Percentiles rank a stretch among this genome's conserved stretches.
These are phyloP conservation scores for Cordyceps cicadae DNA, from an alignment of 2,329 filamentous ascomycete species.

Conservation along the genomic window DNA sequence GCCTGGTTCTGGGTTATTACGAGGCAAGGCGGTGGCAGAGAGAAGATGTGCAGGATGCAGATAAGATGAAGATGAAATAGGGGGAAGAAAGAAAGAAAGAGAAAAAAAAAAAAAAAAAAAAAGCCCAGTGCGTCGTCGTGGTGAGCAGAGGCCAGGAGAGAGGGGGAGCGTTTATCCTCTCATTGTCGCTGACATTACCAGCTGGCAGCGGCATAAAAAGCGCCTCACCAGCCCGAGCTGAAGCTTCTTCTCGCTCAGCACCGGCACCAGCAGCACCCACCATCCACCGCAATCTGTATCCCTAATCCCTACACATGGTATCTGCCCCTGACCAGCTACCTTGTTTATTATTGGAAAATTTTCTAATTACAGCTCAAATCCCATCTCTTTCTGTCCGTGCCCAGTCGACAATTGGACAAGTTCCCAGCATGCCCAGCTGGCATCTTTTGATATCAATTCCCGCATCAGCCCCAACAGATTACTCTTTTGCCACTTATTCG, in stretches of 20 bases:
- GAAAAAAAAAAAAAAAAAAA: no score
- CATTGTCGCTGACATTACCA: not conserved
- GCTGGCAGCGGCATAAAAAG: not conserved
- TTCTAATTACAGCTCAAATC: conserved; percentile 1
- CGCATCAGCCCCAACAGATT: not conserved
- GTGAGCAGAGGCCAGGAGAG: no score
- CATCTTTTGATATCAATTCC: not conserved
- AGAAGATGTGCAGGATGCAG: not conserved
- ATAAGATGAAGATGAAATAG: not conserved
- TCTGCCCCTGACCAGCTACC: not conserved
- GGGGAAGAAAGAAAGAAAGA: no score
- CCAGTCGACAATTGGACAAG: not conserved
- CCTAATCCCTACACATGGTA: no score
- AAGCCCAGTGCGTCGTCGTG: no score
- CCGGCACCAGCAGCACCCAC: not conserved
- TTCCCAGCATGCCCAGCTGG: not conserved
- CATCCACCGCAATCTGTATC: no score
- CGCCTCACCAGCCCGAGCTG: not conserved
- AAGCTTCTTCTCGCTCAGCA: not conserved
- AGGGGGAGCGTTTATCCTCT: not conserved
- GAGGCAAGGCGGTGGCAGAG: not conserved
- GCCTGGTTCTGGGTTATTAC: not conserved
- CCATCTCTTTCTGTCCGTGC: not conserved
- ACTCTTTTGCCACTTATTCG: not conserved
- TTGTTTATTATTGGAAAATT: not conserved